Evolutionary conservation across 257 asterid species (phyloP).

Genomic region (Voacanga thouarsii): DNA sequence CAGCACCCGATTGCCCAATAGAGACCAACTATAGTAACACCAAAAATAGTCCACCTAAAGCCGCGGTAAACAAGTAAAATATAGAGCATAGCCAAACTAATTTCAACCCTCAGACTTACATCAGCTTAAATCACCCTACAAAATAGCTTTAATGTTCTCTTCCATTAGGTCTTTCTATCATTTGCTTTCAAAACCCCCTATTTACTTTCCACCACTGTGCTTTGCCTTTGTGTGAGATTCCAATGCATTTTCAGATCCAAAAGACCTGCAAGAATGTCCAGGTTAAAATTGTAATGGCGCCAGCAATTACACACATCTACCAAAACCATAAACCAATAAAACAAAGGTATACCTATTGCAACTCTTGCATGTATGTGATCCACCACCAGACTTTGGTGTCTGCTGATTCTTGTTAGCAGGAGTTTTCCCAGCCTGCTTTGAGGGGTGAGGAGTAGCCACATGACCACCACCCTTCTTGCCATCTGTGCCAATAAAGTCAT

Average conservation of each 20-base stretch:
- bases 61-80: neutral
- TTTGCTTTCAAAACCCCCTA: neutral
- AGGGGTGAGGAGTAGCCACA: slow-evolving; percentile 90
- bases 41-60: neutral
- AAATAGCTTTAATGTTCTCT: slow-evolving; percentile 11
- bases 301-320: neutral
- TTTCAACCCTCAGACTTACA: slow-evolving; percentile 9
- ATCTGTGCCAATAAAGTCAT: slow-evolving; percentile 35
- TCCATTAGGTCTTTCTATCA: neutral
- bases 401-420: slow-evolving; percentile 58
- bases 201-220: slow-evolving; percentile 52
- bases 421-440: slow-evolving; percentile 68
- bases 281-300: neutral
- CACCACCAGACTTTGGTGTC: slow-evolving; percentile 61
- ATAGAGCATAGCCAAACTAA: slow-evolving; percentile 13
- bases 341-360: slow-evolving; percentile 48
- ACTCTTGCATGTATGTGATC: slow-evolving; percentile 48
- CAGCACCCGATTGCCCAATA: neutral
- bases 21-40: neutral
- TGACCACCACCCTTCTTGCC: slow-evolving; percentile 67
- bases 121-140: slow-evolving; percentile 17
- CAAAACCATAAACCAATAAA: neutral
- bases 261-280: slow-evolving; percentile 35
- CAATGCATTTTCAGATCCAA: slow-evolving; percentile 48
- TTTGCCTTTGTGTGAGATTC: slow-evolving; percentile 70